A percentile compares a stretch with the other conserved stretches of the same genome.
Evolutionary conservation across 2,329 filamentous ascomycete genomes (phyloP).

Genomic region (Penicillium sp.): DNA sequence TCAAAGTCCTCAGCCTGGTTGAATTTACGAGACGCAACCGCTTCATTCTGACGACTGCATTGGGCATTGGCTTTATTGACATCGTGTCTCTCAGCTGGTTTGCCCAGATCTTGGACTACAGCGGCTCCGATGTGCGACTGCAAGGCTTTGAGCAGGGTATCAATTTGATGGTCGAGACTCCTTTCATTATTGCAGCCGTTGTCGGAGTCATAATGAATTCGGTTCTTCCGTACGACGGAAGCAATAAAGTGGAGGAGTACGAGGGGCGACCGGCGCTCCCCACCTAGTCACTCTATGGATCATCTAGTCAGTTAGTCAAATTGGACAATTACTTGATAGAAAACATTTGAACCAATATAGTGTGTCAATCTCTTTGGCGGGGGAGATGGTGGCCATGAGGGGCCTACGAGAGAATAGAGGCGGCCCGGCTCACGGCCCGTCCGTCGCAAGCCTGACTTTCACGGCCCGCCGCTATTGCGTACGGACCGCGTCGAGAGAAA

Average conservation of each 20-base stretch:
- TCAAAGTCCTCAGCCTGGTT: conserved; percentile 70
- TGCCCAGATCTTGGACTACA: conserved; percentile 68
- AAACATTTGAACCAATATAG: too few species aligned
- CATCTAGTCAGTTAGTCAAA: not conserved
- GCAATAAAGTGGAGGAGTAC: not conserved
- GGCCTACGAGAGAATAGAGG: not conserved
- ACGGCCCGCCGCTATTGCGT: not conserved
- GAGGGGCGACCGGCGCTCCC: conserved; percentile 6
- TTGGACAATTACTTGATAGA: not conserved
- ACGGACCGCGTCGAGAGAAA: not conserved
- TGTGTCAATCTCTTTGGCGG: not conserved
- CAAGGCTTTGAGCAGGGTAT: conserved; percentile 57
- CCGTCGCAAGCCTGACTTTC: too few species aligned
- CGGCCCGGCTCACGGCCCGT: conserved; percentile 3
- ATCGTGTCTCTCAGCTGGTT: conserved; percentile 69
- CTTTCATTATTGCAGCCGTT: conserved; percentile 31
- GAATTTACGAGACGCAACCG: conserved; percentile 76
- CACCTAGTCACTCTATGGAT: not conserved
- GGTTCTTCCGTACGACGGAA: conserved; percentile 12
- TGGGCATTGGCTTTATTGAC: conserved; percentile 71
- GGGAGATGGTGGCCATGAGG: not conserved
- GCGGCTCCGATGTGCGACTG: conserved; percentile 64
- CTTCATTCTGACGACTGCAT: conserved; percentile 74
- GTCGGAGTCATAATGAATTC: conserved; percentile 30
- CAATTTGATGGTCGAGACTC: conserved; percentile 30